Conservation (phyloP, 1,284 basidiomycete genomes). For the Cerioporus squamosus region DNA sequence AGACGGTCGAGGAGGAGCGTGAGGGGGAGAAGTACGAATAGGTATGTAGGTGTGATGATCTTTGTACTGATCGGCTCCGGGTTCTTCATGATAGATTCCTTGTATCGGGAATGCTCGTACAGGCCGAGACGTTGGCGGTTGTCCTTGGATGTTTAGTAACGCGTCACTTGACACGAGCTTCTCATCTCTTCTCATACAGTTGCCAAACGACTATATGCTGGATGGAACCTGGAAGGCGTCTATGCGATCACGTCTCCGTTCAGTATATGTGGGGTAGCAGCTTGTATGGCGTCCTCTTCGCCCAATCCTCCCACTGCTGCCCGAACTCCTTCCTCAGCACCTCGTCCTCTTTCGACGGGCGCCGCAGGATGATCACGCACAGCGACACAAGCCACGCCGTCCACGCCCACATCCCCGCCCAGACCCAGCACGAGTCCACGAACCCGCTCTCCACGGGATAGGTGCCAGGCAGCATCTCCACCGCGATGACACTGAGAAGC, state of each 20-base stretch:
- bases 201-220: too few relatives aligned
- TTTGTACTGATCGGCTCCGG: not conserved
- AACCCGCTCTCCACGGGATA: constrained; percentile 8
- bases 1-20: constrained; percentile 19
- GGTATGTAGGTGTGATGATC: too few relatives aligned
- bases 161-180: too few relatives aligned
- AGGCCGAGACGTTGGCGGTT: too few relatives aligned
- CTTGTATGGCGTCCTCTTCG: constrained; percentile 9
- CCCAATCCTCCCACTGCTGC: constrained; percentile 19
- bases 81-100: too few relatives aligned
- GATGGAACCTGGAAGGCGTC: too few relatives aligned
- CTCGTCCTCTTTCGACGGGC: constrained; percentile 12
- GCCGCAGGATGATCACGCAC: not conserved
- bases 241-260: too few relatives aligned
- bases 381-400: not conserved
- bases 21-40: not conserved
- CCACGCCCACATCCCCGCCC: not conserved
- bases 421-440: not conserved
- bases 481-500: not conserved
- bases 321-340: constrained; percentile 20
- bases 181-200: too few relatives aligned
- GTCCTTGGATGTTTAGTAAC: too few relatives aligned
- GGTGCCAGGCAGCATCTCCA: constrained; percentile 6
- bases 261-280: constrained; percentile 16
- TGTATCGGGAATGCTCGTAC: too few relatives aligned